These are phyloP conservation scores for Xerocomellus chrysenteron DNA, from an alignment of 768 basidiomycete species.

Conservation along the genomic window DNA sequence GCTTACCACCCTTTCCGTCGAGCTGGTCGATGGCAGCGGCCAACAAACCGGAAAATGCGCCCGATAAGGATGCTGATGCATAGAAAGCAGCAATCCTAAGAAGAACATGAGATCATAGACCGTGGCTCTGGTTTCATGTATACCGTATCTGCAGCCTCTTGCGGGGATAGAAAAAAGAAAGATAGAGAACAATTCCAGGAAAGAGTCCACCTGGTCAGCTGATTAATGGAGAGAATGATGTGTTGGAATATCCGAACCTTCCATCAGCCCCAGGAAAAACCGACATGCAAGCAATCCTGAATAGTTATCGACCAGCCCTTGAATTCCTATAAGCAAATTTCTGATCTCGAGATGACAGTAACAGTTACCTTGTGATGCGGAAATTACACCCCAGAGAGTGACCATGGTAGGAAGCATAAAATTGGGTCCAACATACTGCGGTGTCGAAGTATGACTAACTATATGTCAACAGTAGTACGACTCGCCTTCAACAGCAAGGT, in stretches of 20 bases:
- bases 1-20: constrained; percentile 48
- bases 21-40: constrained; percentile 59
- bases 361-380: constrained; percentile 53
- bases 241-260: constrained; percentile 42
- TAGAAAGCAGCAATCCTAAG: constrained; percentile 39
- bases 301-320: constrained; percentile 48
- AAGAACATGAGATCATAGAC: background rate
- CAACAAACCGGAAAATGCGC: constrained; percentile 62
- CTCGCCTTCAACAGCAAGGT: constrained; percentile 53
- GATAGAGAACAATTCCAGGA: constrained; percentile 55
- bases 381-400: constrained; percentile 62
- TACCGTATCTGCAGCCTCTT: constrained; percentile 24
- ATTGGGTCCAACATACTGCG: constrained; percentile 47
- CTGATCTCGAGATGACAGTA: background rate
- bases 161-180: constrained; percentile 48
- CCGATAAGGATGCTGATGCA: constrained; percentile 49
- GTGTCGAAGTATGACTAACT: background rate
- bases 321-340: background rate
- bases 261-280: constrained; percentile 53
- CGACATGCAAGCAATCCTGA: constrained; percentile 53
- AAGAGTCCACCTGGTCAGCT: constrained; percentile 50
- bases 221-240: background rate
- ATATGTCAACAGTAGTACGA: background rate
- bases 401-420: constrained; percentile 61
- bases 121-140: background rate